Base-by-base conservation (phyloP, 495 filamentous ascomycete species). In the Podospora didyma region DNA sequence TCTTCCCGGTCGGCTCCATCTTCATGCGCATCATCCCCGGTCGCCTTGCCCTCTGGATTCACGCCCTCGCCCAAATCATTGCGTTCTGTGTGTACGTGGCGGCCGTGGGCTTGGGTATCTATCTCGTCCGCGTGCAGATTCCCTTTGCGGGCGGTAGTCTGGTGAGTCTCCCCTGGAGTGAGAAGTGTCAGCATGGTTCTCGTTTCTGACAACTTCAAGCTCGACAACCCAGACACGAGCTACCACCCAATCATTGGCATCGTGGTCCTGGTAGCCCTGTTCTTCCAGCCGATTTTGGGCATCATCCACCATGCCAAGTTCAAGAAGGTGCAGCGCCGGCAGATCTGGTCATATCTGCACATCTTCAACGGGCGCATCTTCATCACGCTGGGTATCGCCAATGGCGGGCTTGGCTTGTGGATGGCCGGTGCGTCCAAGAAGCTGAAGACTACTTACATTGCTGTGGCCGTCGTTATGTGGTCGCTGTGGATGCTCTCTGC, bases 281-380 rank as follows among this genome's bases (percentile, higher is more conserved):
- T 82, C 51, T 47, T 88, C 28, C 87, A 90, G 65, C 86, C 83
- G 0, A 35, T 77, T 9, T 70, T 88, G 21, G 88, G 86, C 7
- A 47, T 82, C 9, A 46, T 83, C 6, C 88, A 92, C 57, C 88
- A 91, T 65, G 57, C 71, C 46, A 74, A 72, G 39, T 88, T 75
- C 69, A 72, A 73, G 22, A 73, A 70, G 46, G 65, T 72, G 1
- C 54, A 63, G 7, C 60, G 69, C 0, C 81, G 83, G 37, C 79
- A 78, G 17, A 35, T 73, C 4, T 81, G 78, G 73, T 80, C 78
- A 1, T 71, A 83, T 58, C 52, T 75, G 10, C 88, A 92, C 67
- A 74, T 87, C 42, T 87, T 87, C 84, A 76, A 80, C 58, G 88
- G 88, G 1, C 79, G 88, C 0, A 24, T 69, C n/a, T 60, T 82